These are phyloP conservation scores for Aspergillus aculeatus DNA, from an alignment of 2,329 filamentous ascomycete species.

Conservation along the genomic window DNA sequence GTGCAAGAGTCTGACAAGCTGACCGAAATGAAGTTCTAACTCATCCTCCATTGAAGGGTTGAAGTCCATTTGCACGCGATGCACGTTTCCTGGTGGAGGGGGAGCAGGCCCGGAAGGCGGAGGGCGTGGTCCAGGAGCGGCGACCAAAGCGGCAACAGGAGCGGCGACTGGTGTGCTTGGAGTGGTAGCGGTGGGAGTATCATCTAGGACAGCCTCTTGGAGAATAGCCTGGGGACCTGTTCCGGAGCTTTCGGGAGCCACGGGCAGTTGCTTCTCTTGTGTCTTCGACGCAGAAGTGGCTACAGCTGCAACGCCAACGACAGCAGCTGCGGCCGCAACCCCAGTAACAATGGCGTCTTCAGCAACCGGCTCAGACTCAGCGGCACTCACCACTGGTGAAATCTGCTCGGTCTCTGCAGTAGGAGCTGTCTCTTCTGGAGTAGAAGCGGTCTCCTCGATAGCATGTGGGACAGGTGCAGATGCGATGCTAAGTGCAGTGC, in stretches of 20 bases:
- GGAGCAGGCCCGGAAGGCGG: slow-evolving; percentile 31
- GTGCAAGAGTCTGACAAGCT: slow-evolving; percentile 84
- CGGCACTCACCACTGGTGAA: slow-evolving; percentile 15
- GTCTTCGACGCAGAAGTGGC: slow-evolving; percentile 28
- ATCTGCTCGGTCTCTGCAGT: slow-evolving; percentile 42
- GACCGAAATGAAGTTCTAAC: slow-evolving; percentile 74
- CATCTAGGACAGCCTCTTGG: not conserved
- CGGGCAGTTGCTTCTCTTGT: slow-evolving; percentile 21
- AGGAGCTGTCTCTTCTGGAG: slow-evolving; percentile 29
- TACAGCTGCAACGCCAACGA: slow-evolving; percentile 39
- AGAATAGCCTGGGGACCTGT: not conserved
- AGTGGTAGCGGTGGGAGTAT: slow-evolving; percentile 20
- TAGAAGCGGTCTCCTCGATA: slow-evolving; percentile 18
- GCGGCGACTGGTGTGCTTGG: slow-evolving; percentile 9
- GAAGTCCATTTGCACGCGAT: slow-evolving; percentile 94
- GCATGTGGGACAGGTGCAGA: slow-evolving; percentile 3
- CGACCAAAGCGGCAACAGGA: slow-evolving; percentile 14
- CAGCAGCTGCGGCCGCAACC: slow-evolving; percentile 39
- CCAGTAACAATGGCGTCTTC: slow-evolving; percentile 45
- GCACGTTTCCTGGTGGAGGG: slow-evolving; percentile 65
- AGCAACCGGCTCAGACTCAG: slow-evolving; percentile 32
- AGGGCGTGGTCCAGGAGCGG: slow-evolving; percentile 14
- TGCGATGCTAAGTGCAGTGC: slow-evolving; percentile 6
- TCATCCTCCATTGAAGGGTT: slow-evolving; percentile 91
- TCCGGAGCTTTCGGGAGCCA: slow-evolving; percentile 21